Evolutionary conservation across 805 yeast genomes (phyloP).

Genomic region (Monosporozyma yasuniensis): DNA sequence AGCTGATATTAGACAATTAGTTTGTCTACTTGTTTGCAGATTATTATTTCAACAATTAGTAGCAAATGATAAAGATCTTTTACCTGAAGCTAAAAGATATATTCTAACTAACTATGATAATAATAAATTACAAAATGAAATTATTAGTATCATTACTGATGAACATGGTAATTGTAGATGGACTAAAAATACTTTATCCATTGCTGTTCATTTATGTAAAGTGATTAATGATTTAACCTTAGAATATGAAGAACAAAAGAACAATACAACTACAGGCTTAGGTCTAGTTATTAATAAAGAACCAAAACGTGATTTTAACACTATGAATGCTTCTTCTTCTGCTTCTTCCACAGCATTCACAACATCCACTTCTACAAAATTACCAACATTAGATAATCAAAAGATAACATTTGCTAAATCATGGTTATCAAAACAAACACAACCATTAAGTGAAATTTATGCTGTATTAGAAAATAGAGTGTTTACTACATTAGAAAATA

Average conservation of each 20-base stretch:
- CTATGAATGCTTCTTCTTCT: background rate
- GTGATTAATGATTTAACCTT: conserved; percentile 24
- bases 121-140: conserved; percentile 53
- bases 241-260: conserved; percentile 12
- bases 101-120: conserved; percentile 33
- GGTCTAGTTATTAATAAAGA: conserved; percentile 2
- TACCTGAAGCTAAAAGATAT: conserved; percentile 29
- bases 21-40: conserved; percentile 66
- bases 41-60: conserved; percentile 65
- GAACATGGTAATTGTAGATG: conserved; percentile 82
- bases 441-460: conserved; percentile 71
- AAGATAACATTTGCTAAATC: conserved; percentile 50
- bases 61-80: conserved; percentile 26
- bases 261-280: conserved; percentile 1
- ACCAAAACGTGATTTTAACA: background rate
- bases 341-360: no score
- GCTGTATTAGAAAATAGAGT: conserved; percentile 63
- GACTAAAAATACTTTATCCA: conserved; percentile 71
- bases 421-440: conserved; percentile 81
- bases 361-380: background rate
- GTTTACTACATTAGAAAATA: conserved; percentile 40
- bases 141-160: conserved; percentile 72
- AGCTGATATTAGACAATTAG: conserved; percentile 79
- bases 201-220: conserved; percentile 46
- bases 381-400: conserved; percentile 20